Base-by-base conservation (phyloP, 1,284 basidiomycete genomes). In the Coniferiporia sulphurascens region DNA sequence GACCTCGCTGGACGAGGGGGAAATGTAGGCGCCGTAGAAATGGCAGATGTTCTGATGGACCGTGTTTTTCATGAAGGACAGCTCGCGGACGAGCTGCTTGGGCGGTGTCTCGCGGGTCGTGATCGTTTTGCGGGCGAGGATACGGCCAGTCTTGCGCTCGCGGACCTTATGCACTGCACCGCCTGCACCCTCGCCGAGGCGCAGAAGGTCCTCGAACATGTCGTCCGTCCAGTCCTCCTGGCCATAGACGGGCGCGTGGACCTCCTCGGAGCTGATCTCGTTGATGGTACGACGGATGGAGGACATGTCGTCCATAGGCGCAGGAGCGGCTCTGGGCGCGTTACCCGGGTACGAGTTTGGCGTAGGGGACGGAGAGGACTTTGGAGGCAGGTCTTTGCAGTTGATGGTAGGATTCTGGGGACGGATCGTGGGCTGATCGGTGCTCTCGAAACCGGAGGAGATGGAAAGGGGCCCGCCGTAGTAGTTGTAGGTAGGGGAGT, bases 121-220 rank as follows among this genome's bases (percentile, higher is more conserved):
- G 69, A 99, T 98, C 21, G 95, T 93, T 84, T 99, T 99, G 68
- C 94, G 87, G 8, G 95, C 97, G 84, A 98, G 88, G 67, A 97
- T 82, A 67, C 78, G 75, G 27, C 86, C 85, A 0, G 84, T 91
- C 52, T 86, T 85, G 68, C 77, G 84, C 72, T 95, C 91, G 66
- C 76, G 82, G 48, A 98, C 96, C 72, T 94, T 91, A 72, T 93
- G 87, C 19, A 99, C 97, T 5, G 94, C 91, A 44, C 97, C 97
- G 58, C 95, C 94, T 19, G 95, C 93, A 43, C 97, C 97, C 71
- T 99, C 97, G 12, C 97, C 97, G 0, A 99, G 77, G 44, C 89
- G 79, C 15, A 76, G 73, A 22, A 95, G 64, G 61, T 89, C 84
- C 63, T 92, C 88, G 45, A 97, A 77, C 63, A 86, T 75, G 51